phyloP scores from a whole-genome alignment of 768 basidiomycete genomes.

The Amylocystis lapponica region DNA sequence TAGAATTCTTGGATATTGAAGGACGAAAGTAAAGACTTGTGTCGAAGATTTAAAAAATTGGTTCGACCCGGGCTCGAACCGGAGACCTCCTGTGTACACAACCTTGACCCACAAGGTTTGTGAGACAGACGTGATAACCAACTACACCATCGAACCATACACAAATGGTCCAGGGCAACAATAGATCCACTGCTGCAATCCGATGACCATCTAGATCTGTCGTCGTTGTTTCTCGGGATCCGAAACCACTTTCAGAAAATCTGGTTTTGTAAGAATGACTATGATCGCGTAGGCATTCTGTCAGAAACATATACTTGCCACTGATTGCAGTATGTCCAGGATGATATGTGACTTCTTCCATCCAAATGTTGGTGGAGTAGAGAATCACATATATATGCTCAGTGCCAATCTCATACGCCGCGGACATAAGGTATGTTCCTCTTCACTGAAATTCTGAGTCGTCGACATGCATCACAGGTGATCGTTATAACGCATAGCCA shows the following conservation, averaged over 20 bases:
- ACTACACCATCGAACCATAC: slow-evolving; percentile 21
- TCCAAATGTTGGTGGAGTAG: slow-evolving; percentile 91
- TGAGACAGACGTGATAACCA: slow-evolving; percentile 25
- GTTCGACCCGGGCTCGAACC: slow-evolving; percentile 23
- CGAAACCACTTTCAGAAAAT: neutral
- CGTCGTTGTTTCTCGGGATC: neutral
- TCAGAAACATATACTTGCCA: too few species aligned
- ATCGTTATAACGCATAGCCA: slow-evolving; percentile 94
- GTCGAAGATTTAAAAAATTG: slow-evolving; percentile 11
- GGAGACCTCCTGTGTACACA: slow-evolving; percentile 19
- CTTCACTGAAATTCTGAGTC: neutral
- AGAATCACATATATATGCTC: slow-evolving; percentile 94
- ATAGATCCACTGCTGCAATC: neutral
- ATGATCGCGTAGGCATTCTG: slow-evolving; percentile 7
- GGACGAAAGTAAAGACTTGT: too few species aligned
- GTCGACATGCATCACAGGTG: slow-evolving; percentile 45
- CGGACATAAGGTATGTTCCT: slow-evolving; percentile 70
- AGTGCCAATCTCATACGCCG: slow-evolving; percentile 72
- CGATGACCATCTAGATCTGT: slow-evolving; percentile 1
- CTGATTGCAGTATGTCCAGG: slow-evolving; percentile 31
- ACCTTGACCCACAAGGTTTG: neutral
- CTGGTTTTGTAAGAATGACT: neutral
- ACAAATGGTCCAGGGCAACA: neutral
- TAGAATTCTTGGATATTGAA: too few species aligned
- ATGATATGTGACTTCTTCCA: slow-evolving; percentile 98